Percentiles rank a stretch among this genome's conserved stretches.
phyloP scores from a whole-genome alignment of 106 monocot species.

The Amphibolis antarctica region DNA sequence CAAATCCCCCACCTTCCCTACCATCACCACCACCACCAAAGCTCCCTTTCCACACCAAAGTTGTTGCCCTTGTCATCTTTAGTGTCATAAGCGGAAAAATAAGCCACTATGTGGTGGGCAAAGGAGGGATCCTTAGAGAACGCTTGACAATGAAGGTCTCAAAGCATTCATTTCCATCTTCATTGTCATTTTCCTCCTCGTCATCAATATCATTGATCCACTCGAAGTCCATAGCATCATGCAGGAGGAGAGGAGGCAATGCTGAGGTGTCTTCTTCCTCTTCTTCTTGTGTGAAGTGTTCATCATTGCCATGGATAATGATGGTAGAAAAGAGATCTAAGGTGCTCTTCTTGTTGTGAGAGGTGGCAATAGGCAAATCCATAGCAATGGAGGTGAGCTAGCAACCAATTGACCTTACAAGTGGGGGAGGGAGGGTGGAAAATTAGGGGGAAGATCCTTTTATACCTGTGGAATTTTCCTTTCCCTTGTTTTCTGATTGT shows the following conservation, averaged over 20 bases:
- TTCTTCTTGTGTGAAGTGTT: slow-evolving; percentile 17
- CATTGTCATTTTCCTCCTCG: slow-evolving; percentile 14
- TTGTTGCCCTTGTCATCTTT: slow-evolving; percentile 39
- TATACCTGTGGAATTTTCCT: no score
- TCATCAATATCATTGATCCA: slow-evolving; percentile 30
- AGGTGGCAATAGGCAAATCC: neutral
- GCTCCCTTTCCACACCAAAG: slow-evolving; percentile 37
- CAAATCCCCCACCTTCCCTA: slow-evolving; percentile 33
- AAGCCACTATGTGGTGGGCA: slow-evolving; percentile 1
- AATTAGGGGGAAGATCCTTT: no score
- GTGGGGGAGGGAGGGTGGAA: no score
- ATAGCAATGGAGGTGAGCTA: neutral
- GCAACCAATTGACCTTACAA: no score
- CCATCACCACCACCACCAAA: slow-evolving; percentile 1
- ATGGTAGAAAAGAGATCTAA: slow-evolving; percentile 75
- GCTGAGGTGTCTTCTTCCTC: slow-evolving; percentile 61
- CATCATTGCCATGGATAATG: slow-evolving; percentile 49
- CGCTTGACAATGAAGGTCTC: slow-evolving; percentile 65
- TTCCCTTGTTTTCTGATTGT: no score
- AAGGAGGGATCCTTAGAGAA: slow-evolving; percentile 21
- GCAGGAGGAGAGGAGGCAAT: slow-evolving; percentile 93
- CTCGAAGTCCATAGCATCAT: slow-evolving; percentile 91
- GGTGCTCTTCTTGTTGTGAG: slow-evolving; percentile 10
- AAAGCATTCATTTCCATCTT: slow-evolving; percentile 9
- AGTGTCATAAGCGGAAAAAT: neutral